Evolutionary conservation across 768 basidiomycete genomes (phyloP).

Genomic region (Leccinum obscurum): DNA sequence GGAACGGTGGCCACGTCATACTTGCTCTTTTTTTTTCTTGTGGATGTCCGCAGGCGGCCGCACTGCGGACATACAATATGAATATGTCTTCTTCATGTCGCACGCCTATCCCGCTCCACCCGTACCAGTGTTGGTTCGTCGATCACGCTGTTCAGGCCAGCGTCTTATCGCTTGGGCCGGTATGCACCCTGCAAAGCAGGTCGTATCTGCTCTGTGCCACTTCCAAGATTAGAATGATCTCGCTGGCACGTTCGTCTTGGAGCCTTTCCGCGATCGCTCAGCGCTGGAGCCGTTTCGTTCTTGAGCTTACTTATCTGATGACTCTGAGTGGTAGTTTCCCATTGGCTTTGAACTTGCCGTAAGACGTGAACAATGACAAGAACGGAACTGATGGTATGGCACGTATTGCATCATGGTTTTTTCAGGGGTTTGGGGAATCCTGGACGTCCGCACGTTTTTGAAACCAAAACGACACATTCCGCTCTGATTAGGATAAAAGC

Average conservation of each 20-base stretch:
- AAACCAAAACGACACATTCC: not conserved
- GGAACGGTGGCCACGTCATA: constrained; percentile 25
- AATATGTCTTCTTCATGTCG: constrained; percentile 4
- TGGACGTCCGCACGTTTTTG: not conserved
- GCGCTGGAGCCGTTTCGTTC: constrained; percentile 3
- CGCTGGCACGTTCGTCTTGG: constrained; percentile 5
- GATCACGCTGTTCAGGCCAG: not conserved
- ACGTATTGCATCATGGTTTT: not conserved
- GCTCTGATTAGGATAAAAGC: not conserved
- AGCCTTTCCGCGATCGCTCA: constrained; percentile 13
- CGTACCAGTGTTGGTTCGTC: not conserved
- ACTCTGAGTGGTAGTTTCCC: constrained; percentile 2
- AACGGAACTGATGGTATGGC: not conserved
- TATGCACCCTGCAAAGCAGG: not conserved
- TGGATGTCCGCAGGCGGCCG: constrained; percentile 18
- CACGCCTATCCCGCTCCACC: constrained; percentile 4
- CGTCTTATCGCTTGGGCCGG: constrained; percentile 1
- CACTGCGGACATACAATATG: constrained; percentile 25
- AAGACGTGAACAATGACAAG: not conserved
- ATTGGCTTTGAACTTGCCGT: not conserved
- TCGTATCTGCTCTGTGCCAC: constrained; percentile 6
- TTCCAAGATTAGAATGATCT: constrained; percentile 10
- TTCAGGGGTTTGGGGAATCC: not conserved
- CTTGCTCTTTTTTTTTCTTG: constrained; percentile 1
- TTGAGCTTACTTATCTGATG: constrained; percentile 2